Evolutionary conservation across 2,329 filamentous ascomycete species (phyloP).

Genomic region (Magnaporthiopsis poae): DNA sequence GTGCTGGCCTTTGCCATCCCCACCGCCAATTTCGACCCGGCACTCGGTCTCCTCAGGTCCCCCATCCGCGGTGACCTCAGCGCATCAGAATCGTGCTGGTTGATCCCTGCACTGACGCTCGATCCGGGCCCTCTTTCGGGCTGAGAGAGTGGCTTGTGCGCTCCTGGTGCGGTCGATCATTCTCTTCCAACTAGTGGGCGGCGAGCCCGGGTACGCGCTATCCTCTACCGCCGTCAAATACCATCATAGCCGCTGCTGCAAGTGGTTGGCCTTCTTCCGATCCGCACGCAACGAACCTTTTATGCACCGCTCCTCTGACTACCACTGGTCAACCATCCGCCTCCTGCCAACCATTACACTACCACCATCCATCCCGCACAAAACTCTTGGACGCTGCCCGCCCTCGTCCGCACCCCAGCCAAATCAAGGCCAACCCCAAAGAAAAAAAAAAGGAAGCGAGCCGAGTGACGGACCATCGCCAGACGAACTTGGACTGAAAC

Average conservation of each 20-base stretch:
- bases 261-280: not conserved
- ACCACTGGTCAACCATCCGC: not conserved
- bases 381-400: constrained; percentile 4
- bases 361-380: not conserved
- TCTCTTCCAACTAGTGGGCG: constrained; percentile 13
- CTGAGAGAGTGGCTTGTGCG: constrained; percentile 13
- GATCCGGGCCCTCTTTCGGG: constrained; percentile 8
- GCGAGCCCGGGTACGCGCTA: constrained; percentile 20
- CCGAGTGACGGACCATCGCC: constrained; percentile 5
- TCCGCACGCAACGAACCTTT: constrained; percentile 1
- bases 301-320: constrained; percentile 5
- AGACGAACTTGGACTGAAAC: constrained; percentile 5
- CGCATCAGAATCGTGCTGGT: constrained; percentile 3
- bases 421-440: not conserved
- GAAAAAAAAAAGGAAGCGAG: not conserved
- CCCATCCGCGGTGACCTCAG: not conserved
- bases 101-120: constrained; percentile 14
- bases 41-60: constrained; percentile 1
- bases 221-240: constrained; percentile 27
- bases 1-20: constrained; percentile 5
- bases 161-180: constrained; percentile 11
- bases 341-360: not conserved
- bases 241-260: constrained; percentile 22
- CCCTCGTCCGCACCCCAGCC: constrained; percentile 1
- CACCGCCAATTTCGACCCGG: constrained; percentile 9